phyloP scores from a whole-genome alignment of 805 yeast species.

The Ogataea parapolymorpha region DNA sequence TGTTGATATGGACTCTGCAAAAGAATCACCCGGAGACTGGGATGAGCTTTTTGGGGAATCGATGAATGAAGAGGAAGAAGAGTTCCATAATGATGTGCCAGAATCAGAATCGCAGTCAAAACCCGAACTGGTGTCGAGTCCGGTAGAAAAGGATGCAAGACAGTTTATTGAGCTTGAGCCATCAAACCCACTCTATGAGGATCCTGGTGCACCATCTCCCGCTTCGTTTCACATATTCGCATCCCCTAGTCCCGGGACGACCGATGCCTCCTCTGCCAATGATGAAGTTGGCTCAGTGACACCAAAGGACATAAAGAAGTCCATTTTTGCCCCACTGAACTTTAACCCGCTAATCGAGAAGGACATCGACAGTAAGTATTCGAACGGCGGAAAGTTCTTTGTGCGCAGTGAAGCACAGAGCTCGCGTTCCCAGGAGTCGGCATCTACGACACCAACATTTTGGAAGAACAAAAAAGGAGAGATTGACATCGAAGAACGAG shows the following conservation, averaged over 20 bases:
- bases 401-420: constrained; percentile 34
- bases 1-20: constrained; percentile 6
- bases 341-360: constrained; percentile 78
- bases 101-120: constrained; percentile 8
- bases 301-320: constrained; percentile 42
- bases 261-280: constrained; percentile 9
- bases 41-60: constrained; percentile 30
- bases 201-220: constrained; percentile 85
- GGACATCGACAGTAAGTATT: constrained; percentile 81
- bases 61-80: constrained; percentile 11
- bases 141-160: constrained; percentile 3
- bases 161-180: constrained; percentile 13
- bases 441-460: constrained; percentile 25
- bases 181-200: constrained; percentile 56
- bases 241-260: constrained; percentile 27
- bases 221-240: constrained; percentile 48
- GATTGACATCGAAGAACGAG: constrained; percentile 13
- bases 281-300: constrained; percentile 20
- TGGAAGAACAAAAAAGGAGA: constrained; percentile 15
- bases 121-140: constrained; percentile 6
- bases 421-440: constrained; percentile 7
- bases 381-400: constrained; percentile 86
- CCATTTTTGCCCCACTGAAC: constrained; percentile 77
- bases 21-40: constrained; percentile 28
- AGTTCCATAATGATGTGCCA: constrained; percentile 3